Evolutionary conservation across 2,329 filamentous ascomycete genomes (phyloP).

Genomic region (Colletotrichum theobromicola): DNA sequence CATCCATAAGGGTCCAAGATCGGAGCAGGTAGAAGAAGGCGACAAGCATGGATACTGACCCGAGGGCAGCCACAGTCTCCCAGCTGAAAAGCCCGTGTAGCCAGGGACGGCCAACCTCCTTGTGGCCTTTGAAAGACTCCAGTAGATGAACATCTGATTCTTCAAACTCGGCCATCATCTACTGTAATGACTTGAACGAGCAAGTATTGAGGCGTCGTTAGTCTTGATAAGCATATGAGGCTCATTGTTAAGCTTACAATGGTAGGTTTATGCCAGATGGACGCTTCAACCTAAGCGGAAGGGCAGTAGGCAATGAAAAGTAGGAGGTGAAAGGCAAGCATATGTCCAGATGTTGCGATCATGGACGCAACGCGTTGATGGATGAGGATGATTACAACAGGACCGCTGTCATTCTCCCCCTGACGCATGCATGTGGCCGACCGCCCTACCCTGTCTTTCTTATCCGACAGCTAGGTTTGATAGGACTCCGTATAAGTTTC

Average conservation of each 20-base stretch:
- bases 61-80: neutral
- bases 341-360: neutral
- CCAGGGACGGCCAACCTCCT: neutral
- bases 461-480: neutral
- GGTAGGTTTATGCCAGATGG: neutral
- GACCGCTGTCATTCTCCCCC: neutral
- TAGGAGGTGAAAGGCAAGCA: neutral
- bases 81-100: neutral
- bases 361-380: neutral
- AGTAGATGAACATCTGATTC: neutral
- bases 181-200: neutral
- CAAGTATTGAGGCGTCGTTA: neutral
- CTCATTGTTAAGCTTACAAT: neutral
- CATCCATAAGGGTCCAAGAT: neutral
- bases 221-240: neutral
- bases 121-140: neutral
- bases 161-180: neutral
- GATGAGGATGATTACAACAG: neutral
- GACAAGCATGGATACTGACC: neutral
- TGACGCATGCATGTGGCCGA: neutral
- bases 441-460: neutral
- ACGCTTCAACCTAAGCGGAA: neutral
- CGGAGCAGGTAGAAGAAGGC: neutral
- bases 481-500: neutral
- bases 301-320: neutral